Base-by-base conservation (phyloP, 129 eudicot genomes). In the Tanacetum coccineum region DNA sequence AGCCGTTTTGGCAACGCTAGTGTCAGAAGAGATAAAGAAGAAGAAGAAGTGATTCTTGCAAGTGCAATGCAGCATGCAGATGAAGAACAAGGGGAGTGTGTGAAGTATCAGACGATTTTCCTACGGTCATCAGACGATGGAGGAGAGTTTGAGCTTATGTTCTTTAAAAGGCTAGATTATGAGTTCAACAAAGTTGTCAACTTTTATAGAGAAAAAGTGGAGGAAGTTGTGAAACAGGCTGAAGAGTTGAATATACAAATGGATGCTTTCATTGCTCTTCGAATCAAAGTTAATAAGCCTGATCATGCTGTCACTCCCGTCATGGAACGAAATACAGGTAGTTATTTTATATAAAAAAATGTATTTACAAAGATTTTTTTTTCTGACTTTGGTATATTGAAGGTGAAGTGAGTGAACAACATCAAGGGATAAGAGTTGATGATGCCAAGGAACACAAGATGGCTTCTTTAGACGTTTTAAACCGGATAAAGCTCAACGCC, bases 221-320 rank as follows among this genome's bases (percentile, higher is more conserved):
- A 74, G 26, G 90, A 87, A 67, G 83, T 79, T 40, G 58, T 77
- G 70, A 62, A 74, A 22, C 71, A 71, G 59, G 95, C 87, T 5
- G 72, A 22, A 15, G 83, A 58, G 67, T 48, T 87, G 78, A 78
- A 70, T 71, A 72, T 53, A 57, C 95, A 87, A 66, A 87, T 87
- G 95, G 76, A 81, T 53, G 87, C 83, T 49, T 63, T 87, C 1
- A 69, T 84, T 58, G 95, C 95, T 42, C 78, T 87, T 20, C 15
- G 95, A 17, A 75, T 75, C 21, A 75, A 67, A 75, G 79, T 26
- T 32, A 56, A 45, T n/a, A 25, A 39, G 39, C 47, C 22, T 15
- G n/a, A n/a, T 12, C 54, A n/a, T 18, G 4, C 47, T 30, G 30
- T 1, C 28, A 26, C 80, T 62, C 50, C 51, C 1, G 5, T 57